phyloP scores from a whole-genome alignment of 2,329 filamentous ascomycete genomes.

The Seiridium unicorne region DNA sequence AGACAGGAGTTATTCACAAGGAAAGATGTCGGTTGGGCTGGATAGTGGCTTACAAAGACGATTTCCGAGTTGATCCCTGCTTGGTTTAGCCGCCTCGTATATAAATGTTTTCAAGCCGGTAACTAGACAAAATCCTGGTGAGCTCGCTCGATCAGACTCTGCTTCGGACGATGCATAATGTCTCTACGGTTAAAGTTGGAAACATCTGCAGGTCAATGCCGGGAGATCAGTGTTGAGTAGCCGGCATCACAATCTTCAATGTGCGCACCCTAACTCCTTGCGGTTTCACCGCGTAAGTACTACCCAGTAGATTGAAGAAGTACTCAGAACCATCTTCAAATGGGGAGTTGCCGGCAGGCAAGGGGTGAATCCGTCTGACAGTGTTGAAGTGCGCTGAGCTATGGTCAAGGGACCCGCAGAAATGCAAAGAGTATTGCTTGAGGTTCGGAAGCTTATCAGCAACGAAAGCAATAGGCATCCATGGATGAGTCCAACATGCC shows the following conservation, averaged over 20 bases:
- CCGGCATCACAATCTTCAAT: not conserved
- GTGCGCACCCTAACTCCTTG: not conserved
- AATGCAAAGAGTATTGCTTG: not conserved
- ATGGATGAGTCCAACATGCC: not conserved
- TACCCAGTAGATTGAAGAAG: not conserved
- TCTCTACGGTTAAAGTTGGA: not conserved
- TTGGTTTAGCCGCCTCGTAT: not conserved
- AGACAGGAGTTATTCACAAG: too few relatives aligned
- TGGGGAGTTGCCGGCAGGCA: not conserved
- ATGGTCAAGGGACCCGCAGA: not conserved
- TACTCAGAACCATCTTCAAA: not conserved
- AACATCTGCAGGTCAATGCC: not conserved
- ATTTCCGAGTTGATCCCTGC: not conserved
- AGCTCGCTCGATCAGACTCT: not conserved
- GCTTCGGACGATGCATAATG: not conserved
- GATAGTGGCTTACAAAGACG: too few relatives aligned
- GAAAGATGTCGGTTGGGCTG: too few relatives aligned
- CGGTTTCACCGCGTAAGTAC: not conserved
- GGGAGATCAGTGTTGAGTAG: not conserved
- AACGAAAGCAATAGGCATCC: not conserved
- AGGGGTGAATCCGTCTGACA: not conserved
- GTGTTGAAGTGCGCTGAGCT: not conserved
- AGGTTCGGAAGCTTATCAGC: not conserved
- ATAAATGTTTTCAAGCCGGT: not conserved
- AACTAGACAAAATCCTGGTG: not conserved